Conservation (phyloP, 2,329 filamentous ascomycete genomes). For the Dothidotthia symphoricarpi region DNA sequence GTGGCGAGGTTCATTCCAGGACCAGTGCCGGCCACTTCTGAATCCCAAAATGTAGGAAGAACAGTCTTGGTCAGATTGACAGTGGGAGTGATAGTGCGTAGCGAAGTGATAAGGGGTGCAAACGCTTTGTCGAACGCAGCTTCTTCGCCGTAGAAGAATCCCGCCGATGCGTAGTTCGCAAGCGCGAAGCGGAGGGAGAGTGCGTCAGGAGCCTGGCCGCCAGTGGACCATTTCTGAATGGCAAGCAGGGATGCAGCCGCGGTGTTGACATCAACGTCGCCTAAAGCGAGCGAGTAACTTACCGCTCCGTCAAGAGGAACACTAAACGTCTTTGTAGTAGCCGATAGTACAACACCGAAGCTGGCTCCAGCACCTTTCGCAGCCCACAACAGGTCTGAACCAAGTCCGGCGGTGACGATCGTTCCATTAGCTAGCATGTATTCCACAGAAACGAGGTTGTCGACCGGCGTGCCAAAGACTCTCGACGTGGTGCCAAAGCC, state of each 20-base stretch:
- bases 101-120: conserved; percentile 9
- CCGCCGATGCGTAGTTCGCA: conserved; percentile 7
- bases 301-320: conserved; percentile 8
- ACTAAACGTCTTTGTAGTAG: conserved; percentile 8
- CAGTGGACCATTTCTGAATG: conserved; percentile 14
- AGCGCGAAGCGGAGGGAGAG: conserved; percentile 15
- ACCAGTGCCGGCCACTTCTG: conserved; percentile 8
- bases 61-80: conserved; percentile 11
- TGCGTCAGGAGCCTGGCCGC: conserved; percentile 10
- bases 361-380: conserved; percentile 13
- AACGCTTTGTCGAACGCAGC: conserved; percentile 11
- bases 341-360: conserved; percentile 11
- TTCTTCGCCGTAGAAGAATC: conserved; percentile 14
- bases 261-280: not conserved
- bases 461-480: conserved; percentile 6
- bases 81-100: conserved; percentile 3
- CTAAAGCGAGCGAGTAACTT: conserved; percentile 8
- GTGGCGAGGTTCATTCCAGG: conserved; percentile 11
- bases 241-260: conserved; percentile 10
- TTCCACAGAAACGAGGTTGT: conserved; percentile 12
- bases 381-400: conserved; percentile 12
- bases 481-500: conserved; percentile 12
- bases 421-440: conserved; percentile 14
- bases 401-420: conserved; percentile 6
- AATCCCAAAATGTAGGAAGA: conserved; percentile 17